phyloP scores from a whole-genome alignment of 2,329 filamentous ascomycete genomes.

The Zasmidium angulare region DNA sequence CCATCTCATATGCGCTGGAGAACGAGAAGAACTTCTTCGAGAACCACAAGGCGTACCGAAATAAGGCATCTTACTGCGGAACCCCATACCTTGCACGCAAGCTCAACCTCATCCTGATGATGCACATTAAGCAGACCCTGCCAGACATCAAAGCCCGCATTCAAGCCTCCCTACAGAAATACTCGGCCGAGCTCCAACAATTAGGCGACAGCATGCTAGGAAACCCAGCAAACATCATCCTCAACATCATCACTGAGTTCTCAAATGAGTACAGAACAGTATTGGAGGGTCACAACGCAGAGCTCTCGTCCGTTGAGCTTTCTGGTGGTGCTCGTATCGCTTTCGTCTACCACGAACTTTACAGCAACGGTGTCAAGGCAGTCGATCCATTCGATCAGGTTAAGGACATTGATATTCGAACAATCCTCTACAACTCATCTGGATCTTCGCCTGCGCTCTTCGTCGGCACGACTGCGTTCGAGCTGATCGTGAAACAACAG shows the following conservation, averaged over 20 bases:
- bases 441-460: conserved; percentile 95
- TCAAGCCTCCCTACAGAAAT: conserved; percentile 89
- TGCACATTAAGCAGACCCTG: conserved; percentile 99
- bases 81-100: conserved; percentile 96
- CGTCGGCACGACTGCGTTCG: conserved; percentile 96
- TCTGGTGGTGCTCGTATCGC: conserved; percentile 97
- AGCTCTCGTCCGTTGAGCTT: conserved; percentile 89
- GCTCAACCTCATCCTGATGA: conserved; percentile 98
- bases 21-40: conserved; percentile 97
- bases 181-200: conserved; percentile 74
- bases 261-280: conserved; percentile 97
- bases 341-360: conserved; percentile 98
- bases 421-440: conserved; percentile 98
- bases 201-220: conserved; percentile 93
- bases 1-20: conserved; percentile 86
- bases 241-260: conserved; percentile 99
- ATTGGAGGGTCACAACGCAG: conserved; percentile 92
- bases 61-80: conserved; percentile 98
- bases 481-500: conserved; percentile 97
- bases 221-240: conserved; percentile 91
- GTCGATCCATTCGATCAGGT: conserved; percentile 96
- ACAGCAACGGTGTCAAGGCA: conserved; percentile 95
- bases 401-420: conserved; percentile 96
- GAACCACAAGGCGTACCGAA: conserved; percentile 96
- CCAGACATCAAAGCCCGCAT: conserved; percentile 98